Base-by-base conservation (phyloP, 2,329 filamentous ascomycete genomes). In the Plenodomus lindquistii region DNA sequence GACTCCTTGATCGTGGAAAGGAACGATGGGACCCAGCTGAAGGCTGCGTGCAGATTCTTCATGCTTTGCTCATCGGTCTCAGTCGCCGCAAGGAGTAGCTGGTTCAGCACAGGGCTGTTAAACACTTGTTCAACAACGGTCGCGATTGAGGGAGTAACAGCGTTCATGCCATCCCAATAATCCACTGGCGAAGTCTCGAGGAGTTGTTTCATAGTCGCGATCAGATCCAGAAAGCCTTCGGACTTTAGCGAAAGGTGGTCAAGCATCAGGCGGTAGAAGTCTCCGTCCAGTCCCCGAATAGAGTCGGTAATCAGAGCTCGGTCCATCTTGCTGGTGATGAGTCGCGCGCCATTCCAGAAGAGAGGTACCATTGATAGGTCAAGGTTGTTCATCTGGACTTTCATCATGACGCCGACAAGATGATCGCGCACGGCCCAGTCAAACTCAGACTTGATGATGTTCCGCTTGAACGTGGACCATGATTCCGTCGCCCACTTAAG, bases 101-200 rank as follows among this genome's bases (percentile, higher is more conserved):
- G 73, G 27, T 80, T 79, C 60, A 89, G 84, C 3, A 82, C 79
- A 7, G 86, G 85, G 53, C 88, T 91, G 49, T 82, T 83, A 61
- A 94, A 89, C 37, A 96, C 83, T 55, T 91, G 83, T 66, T 97
- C 91, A n/a, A 91, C 84, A 40, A 97, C 84, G 27, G 87, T 85
- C 36, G 86, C 85, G 4, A 91, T 87, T 1, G 89, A 87, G 2
- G 91, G 87, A 1, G 89, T 87, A 42, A 93, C 89, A 22, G 90
- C 84, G 42, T 88, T 86, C 74, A 96, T 87, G 1, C 91, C 87
- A 61, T 91, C 87, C 93, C 93, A 97, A 61, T 97, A 94, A 37
- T 89, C 88, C 45, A 82, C 82, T 0, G 91, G 82, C 0, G 89
- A 87, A 60, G 89, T 91, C 55, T 86, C 82, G 43, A 97, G 77